Base-by-base conservation (phyloP, 2,329 filamentous ascomycete species). In the Botryotinia convoluta region DNA sequence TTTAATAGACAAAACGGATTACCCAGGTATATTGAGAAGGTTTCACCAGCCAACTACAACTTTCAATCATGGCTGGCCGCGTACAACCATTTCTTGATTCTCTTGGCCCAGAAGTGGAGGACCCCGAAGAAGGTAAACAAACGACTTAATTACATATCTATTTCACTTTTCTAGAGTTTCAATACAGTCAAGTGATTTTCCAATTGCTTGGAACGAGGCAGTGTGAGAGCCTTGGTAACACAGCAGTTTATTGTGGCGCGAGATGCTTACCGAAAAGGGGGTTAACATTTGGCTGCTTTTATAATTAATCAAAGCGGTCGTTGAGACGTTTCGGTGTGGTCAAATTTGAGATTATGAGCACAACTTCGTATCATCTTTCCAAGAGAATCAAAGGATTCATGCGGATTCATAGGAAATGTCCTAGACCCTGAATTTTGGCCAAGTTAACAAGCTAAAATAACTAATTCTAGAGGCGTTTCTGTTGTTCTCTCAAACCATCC, bases 391-490 rank as follows among this genome's bases (percentile, higher is more conserved):
- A 68, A 44, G 20, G 26, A 44, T 44, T 6, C 10, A 54, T 35
- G 57, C 7, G 26, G 8, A 45, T 37, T 39, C 14, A 37, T 26
- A 54, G 16, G n/a, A 22, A 8, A 42, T 69, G 48, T 57, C 48
- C n/a, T 20, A 68, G n/a, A 54, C 35, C 26, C 37, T n/a, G 7
- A 32, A 39, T 9, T 42, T 42, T 69, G 29, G 65, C 37, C 65
- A 42, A 57, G 48, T 42, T 32, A 18, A 69, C 7, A 37, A 59
- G n/a, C 65, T 69, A 69, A 48, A 71, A 64, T 35, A n/a, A 39
- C 35, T 12, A 63, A 63, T 29, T 64, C n/a, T 81, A 97, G 95
- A 98, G 84, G 93, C 93, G 7, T 98, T 97, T 80, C 84, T 95
- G 54, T 87, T 98, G 72, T 98, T 97, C 85, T 91, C 93, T 61